Evolutionary conservation across 441 rosid genomes (phyloP).

Genomic region (Bruguiera hainesii): DNA sequence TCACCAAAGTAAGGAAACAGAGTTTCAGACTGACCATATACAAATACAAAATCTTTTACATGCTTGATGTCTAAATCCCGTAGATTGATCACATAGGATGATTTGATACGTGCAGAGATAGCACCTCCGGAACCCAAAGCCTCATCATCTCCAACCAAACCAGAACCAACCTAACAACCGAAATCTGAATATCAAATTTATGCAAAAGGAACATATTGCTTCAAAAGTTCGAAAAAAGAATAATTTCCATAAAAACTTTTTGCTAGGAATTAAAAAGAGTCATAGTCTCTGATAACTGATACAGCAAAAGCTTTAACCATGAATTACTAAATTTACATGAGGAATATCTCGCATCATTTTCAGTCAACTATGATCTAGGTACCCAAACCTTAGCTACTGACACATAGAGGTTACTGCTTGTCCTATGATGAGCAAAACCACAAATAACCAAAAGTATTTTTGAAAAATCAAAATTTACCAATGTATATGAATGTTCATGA

Average conservation of each 20-base stretch:
- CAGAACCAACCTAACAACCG: slow-evolving; percentile 70
- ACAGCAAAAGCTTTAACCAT: background rate
- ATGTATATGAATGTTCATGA: too few relatives aligned
- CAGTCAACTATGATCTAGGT: background rate
- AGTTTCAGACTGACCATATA: slow-evolving; percentile 60
- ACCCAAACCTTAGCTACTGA: background rate
- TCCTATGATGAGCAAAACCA: too few relatives aligned
- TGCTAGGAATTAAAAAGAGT: background rate
- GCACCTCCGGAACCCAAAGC: slow-evolving; percentile 63
- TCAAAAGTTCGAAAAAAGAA: background rate
- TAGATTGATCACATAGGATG: slow-evolving; percentile 81
- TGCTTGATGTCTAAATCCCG: slow-evolving; percentile 92
- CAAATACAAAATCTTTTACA: slow-evolving; percentile 90
- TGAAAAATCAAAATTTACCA: too few relatives aligned
- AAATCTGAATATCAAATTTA: slow-evolving; percentile 13
- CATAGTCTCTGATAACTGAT: background rate
- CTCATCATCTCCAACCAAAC: slow-evolving; percentile 93
- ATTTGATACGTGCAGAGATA: slow-evolving; percentile 67
- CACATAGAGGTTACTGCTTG: too few relatives aligned
- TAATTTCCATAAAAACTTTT: background rate
- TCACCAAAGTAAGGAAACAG: background rate
- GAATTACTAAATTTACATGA: background rate
- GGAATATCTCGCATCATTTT: background rate
- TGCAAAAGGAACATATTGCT: background rate
- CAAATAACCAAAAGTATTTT: too few relatives aligned